Evolutionary conservation across 164 flowering plant species (phyloP).

Genomic region (Nelumbo lutea): DNA sequence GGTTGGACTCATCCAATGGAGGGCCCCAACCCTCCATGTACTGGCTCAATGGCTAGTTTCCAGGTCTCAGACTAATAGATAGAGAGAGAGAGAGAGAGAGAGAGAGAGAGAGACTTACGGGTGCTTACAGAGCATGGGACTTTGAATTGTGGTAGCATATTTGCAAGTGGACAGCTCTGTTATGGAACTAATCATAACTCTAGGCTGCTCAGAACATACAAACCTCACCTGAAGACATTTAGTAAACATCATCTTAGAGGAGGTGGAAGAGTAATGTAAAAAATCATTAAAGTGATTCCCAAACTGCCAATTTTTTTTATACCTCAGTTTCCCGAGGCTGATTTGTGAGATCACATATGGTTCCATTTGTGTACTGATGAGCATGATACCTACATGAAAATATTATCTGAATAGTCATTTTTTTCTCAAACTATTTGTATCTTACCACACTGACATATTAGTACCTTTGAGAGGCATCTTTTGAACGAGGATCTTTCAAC

Average conservation of each 20-base stretch:
- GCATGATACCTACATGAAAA: slow-evolving; percentile 74
- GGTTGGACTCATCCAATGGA: too few relatives aligned
- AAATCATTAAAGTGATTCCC: background rate
- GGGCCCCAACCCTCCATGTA: too few relatives aligned
- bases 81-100: slow-evolving; percentile 5
- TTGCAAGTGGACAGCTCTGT: slow-evolving; percentile 95
- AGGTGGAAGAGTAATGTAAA: background rate
- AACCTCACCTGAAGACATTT: slow-evolving; percentile 64
- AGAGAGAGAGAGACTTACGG: slow-evolving; percentile 53
- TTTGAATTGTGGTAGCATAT: slow-evolving; percentile 83
- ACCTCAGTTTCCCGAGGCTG: slow-evolving; percentile 94
- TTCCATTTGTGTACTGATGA: slow-evolving; percentile 84
- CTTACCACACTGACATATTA: background rate
- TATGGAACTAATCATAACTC: slow-evolving; percentile 77
- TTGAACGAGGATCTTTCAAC: slow-evolving; percentile 89
- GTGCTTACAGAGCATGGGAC: slow-evolving; percentile 93
- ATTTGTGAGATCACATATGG: slow-evolving; percentile 82
- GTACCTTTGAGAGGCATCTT: slow-evolving; percentile 90
- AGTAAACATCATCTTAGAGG: background rate
- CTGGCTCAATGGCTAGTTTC: too few relatives aligned
- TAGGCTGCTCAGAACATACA: slow-evolving; percentile 84
- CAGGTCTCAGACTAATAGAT: background rate
- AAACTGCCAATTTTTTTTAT: slow-evolving; percentile 8
- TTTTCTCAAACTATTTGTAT: background rate
- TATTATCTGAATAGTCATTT: background rate